These are phyloP conservation scores for Magnusiomyces tetraspermus DNA, from an alignment of 1,139 yeast species.

Conservation along the genomic window DNA sequence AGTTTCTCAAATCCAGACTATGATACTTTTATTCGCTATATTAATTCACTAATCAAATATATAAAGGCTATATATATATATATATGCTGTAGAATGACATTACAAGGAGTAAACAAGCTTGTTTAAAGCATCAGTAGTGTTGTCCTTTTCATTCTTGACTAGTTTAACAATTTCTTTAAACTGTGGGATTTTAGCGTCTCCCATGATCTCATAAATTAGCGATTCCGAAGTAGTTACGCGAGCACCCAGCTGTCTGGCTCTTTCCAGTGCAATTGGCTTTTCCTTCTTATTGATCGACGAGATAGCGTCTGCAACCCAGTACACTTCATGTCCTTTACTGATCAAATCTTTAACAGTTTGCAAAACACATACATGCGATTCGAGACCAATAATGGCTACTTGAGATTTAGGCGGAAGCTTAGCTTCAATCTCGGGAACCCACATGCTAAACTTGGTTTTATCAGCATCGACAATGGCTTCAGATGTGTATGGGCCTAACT, in stretches of 20 bases:
- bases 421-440: slow-evolving; percentile 20
- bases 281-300: slow-evolving; percentile 22
- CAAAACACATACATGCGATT: slow-evolving; percentile 25
- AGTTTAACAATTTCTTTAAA: slow-evolving; percentile 19
- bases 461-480: slow-evolving; percentile 21
- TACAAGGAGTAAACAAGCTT: slow-evolving; percentile 12
- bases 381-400: slow-evolving; percentile 26
- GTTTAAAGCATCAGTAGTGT: slow-evolving; percentile 17
- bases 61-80: slow-evolving; percentile 7
- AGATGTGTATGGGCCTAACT: slow-evolving; percentile 16
- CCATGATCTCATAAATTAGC: slow-evolving; percentile 35
- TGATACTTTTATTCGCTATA: too few relatives aligned
- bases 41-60: too few relatives aligned
- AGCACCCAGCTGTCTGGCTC: slow-evolving; percentile 23
- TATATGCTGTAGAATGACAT: background rate
- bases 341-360: slow-evolving; percentile 25
- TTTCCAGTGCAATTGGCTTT: slow-evolving; percentile 23
- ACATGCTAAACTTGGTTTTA: slow-evolving; percentile 25
- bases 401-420: slow-evolving; percentile 17
- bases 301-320: slow-evolving; percentile 24
- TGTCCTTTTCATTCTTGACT: slow-evolving; percentile 17
- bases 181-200: slow-evolving; percentile 27
- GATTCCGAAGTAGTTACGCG: slow-evolving; percentile 29
- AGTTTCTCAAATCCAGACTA: slow-evolving; percentile 20
- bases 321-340: slow-evolving; percentile 22